Evolutionary conservation across 2,329 filamentous ascomycete species (phyloP).

Genomic region (Cadophora gregata): DNA sequence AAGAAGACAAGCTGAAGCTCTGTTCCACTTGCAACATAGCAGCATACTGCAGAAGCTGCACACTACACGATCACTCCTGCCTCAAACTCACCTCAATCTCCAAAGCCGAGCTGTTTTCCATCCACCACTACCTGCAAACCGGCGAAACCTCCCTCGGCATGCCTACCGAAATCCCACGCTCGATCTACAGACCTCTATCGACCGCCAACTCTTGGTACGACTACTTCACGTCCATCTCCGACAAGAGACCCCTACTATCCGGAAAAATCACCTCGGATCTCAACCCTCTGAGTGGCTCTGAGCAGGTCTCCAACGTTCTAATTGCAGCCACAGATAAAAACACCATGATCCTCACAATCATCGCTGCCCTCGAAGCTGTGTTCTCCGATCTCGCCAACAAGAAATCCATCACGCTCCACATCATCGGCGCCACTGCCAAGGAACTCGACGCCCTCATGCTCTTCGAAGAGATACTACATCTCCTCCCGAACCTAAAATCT

Average conservation of each 20-base stretch:
- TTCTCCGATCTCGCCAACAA: constrained; percentile 19
- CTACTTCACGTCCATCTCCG: constrained; percentile 32
- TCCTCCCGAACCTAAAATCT: constrained; percentile 24
- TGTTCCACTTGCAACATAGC: constrained; percentile 28
- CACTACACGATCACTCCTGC: constrained; percentile 21
- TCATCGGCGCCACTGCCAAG: constrained; percentile 29
- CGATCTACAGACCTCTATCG: constrained; percentile 28
- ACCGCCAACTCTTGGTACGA: constrained; percentile 29
- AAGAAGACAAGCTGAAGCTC: constrained; percentile 17
- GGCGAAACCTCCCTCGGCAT: constrained; percentile 14
- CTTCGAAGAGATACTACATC: constrained; percentile 34
- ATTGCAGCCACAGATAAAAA: constrained; percentile 23
- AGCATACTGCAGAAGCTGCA: constrained; percentile 25
- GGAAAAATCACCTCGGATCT: constrained; percentile 17
- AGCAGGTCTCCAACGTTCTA: constrained; percentile 16
- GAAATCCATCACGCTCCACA: constrained; percentile 25
- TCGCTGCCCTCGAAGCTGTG: constrained; percentile 30
- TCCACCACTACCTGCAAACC: constrained; percentile 22
- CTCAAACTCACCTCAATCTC: constrained; percentile 14
- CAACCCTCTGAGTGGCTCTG: background rate
- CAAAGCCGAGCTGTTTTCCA: constrained; percentile 25
- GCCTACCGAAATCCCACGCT: constrained; percentile 24
- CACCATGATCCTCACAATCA: constrained; percentile 30
- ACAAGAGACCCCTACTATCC: constrained; percentile 20
- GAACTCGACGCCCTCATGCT: constrained; percentile 27